Conservation (phyloP, 2,329 filamentous ascomycete species). For the Onygenales sp. region DNA sequence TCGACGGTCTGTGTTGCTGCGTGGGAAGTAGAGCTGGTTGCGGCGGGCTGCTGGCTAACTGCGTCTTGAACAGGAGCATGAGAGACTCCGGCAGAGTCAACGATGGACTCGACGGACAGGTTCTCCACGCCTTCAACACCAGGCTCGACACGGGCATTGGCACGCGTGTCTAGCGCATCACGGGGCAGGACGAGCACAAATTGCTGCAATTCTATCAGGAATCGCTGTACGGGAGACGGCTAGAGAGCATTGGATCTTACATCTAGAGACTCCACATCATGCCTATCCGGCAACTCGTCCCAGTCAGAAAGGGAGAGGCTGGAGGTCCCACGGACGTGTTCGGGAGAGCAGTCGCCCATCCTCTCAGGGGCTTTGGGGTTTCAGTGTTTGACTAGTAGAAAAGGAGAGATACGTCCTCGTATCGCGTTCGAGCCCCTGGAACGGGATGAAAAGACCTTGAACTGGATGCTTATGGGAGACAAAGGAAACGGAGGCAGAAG, state of each 20-base stretch:
- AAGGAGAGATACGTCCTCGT: background rate
- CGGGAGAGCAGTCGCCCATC: background rate
- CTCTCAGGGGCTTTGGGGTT: background rate
- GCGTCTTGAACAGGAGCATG: background rate
- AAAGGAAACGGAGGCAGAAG: background rate
- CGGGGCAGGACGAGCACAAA: no score
- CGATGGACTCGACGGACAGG: no score
- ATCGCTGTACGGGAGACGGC: background rate
- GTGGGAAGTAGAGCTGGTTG: background rate
- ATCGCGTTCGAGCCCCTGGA: no score
- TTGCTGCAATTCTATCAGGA: background rate
- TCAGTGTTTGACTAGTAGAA: background rate
- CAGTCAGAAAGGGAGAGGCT: background rate
- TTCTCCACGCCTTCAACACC: no score
- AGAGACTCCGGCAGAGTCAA: slow-evolving; percentile 4
- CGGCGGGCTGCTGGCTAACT: background rate
- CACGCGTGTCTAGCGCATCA: no score
- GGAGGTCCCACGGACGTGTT: background rate
- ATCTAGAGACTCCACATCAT: background rate
- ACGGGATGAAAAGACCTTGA: no score
- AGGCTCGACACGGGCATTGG: no score
- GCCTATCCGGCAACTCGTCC: background rate
- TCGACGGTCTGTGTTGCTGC: background rate
- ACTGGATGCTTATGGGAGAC: no score
- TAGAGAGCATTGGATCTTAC: background rate